phyloP scores from a whole-genome alignment of 1,284 basidiomycete species.

The Laetiporus sulphureus region DNA sequence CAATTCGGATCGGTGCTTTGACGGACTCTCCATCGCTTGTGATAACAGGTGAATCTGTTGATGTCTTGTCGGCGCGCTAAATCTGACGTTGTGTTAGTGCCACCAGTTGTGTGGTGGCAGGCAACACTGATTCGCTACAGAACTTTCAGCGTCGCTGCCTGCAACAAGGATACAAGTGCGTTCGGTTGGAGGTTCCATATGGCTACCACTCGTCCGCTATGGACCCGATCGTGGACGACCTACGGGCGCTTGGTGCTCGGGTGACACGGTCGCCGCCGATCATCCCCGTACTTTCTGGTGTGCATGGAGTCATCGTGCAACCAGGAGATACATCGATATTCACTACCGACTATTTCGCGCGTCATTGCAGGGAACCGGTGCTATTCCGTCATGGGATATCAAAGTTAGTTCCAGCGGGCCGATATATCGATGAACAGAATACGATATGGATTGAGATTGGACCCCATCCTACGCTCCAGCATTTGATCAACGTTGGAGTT shows the following conservation, averaged over 20 bases:
- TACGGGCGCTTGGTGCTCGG: slow-evolving; percentile 32
- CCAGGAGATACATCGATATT: slow-evolving; percentile 46
- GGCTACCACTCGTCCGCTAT: slow-evolving; percentile 62
- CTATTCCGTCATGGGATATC: slow-evolving; percentile 45
- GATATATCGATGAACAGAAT: slow-evolving; percentile 23
- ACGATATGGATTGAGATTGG: slow-evolving; percentile 62
- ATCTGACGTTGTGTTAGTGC: slow-evolving; percentile 24
- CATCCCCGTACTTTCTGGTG: slow-evolving; percentile 55
- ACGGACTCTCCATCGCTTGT: slow-evolving; percentile 46
- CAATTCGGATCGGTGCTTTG: slow-evolving; percentile 24
- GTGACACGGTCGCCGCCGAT: slow-evolving; percentile 37
- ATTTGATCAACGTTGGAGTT: slow-evolving; percentile 36
- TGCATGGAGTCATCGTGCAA: slow-evolving; percentile 44
- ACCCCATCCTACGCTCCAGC: slow-evolving; percentile 49
- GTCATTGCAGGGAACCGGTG: slow-evolving; percentile 56
- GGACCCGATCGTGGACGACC: slow-evolving; percentile 44
- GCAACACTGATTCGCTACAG: slow-evolving; percentile 36
- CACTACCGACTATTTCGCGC: slow-evolving; percentile 45
- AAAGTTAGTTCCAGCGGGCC: slow-evolving; percentile 29
- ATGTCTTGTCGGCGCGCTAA: neutral
- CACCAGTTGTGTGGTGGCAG: slow-evolving; percentile 50
- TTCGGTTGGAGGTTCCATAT: slow-evolving; percentile 46
- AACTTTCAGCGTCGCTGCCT: slow-evolving; percentile 39
- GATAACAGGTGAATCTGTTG: slow-evolving; percentile 35
- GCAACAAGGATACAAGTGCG: slow-evolving; percentile 30